Conservation (phyloP, 495 filamentous ascomycete species). For the Lasiosphaeria hispida region DNA sequence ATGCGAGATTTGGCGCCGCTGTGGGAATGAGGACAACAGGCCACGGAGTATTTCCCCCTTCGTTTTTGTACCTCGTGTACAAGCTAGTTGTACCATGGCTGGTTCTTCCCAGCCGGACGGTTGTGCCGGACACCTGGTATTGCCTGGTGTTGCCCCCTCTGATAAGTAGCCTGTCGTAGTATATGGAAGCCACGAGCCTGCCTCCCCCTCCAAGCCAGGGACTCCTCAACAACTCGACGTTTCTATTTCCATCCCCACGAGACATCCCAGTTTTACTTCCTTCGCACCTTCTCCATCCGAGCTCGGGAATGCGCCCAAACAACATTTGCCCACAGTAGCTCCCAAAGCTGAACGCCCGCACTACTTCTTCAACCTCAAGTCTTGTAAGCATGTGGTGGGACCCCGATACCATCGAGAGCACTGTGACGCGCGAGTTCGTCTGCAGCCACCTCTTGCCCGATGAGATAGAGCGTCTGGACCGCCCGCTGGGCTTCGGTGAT, state of each 20-base stretch:
- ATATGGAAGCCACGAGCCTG: background rate
- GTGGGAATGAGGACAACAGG: background rate
- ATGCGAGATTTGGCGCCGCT: conserved; percentile 10
- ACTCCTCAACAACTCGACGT: background rate
- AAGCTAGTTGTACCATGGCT: background rate
- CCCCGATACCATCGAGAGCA: conserved; percentile 68
- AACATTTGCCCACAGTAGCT: background rate
- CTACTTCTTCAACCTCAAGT: conserved; percentile 14
- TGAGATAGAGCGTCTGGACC: conserved; percentile 64
- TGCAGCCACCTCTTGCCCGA: conserved; percentile 62
- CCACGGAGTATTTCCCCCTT: background rate
- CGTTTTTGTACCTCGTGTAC: background rate
- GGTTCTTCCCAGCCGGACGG: conserved; percentile 15
- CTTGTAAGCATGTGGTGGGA: conserved; percentile 68
- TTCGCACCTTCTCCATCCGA: background rate
- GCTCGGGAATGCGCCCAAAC: background rate
- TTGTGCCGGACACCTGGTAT: conserved; percentile 5
- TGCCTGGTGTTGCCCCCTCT: background rate
- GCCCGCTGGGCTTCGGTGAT: conserved; percentile 76
- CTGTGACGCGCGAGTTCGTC: conserved; percentile 69
- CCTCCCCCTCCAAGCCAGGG: background rate
- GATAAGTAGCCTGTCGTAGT: background rate
- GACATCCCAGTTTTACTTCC: background rate
- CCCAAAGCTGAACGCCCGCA: background rate
- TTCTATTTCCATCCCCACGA: background rate